Evolutionary conservation across 176 grass and related monocot species (phyloP).

Genomic region (Tillandsia fasciculata): DNA sequence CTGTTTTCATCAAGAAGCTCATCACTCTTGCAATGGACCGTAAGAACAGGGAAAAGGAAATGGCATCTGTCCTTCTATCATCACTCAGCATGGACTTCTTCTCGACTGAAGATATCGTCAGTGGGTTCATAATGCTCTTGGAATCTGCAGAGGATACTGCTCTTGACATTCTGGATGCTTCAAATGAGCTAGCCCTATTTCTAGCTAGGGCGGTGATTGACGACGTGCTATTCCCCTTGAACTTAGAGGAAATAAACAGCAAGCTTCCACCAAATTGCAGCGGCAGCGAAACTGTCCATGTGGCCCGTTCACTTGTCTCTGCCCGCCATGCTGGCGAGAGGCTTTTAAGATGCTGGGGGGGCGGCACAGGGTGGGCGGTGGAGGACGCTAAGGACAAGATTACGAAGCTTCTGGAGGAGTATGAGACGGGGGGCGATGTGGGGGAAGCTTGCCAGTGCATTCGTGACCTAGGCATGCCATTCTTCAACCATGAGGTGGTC

Average conservation of each 20-base stretch:
- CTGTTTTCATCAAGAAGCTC: constrained; percentile 84
- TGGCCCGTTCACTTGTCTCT: constrained; percentile 63
- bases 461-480: constrained; percentile 75
- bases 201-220: constrained; percentile 90
- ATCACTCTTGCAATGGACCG: constrained; percentile 88
- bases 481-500: constrained; percentile 95
- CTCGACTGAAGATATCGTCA: constrained; percentile 69
- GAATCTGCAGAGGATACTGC: constrained; percentile 93
- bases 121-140: constrained; percentile 84
- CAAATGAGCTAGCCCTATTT: constrained; percentile 78
- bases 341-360: constrained; percentile 95
- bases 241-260: constrained; percentile 76
- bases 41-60: constrained; percentile 95
- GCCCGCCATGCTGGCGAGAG: constrained; percentile 85
- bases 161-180: constrained; percentile 83
- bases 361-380: constrained; percentile 65
- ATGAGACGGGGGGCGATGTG: constrained; percentile 74
- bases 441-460: constrained; percentile 90
- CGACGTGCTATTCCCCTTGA: constrained; percentile 76
- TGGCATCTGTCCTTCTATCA: constrained; percentile 78
- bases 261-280: constrained; percentile 72
- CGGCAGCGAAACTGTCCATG: constrained; percentile 58
- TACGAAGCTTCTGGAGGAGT: constrained; percentile 81
- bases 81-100: constrained; percentile 80
- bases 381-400: constrained; percentile 95